phyloP scores from a whole-genome alignment of 169 alveolate genomes.

The Sarcocystis neurona region DNA sequence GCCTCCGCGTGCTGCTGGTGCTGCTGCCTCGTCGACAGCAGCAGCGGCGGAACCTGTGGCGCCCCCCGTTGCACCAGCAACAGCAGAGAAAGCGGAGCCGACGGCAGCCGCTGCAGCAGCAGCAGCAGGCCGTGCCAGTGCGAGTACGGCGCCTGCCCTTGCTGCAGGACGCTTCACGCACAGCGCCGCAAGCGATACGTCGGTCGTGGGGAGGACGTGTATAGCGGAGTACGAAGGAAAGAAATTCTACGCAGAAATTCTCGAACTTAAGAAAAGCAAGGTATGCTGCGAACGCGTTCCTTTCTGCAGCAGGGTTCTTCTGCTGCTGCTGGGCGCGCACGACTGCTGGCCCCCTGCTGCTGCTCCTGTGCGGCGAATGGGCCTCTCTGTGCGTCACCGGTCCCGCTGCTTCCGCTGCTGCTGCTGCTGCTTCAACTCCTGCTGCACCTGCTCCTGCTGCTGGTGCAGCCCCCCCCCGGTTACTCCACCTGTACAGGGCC shows the following conservation, averaged over 20 bases:
- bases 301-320: background rate
- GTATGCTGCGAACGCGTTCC: no score
- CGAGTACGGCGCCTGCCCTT: background rate
- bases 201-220: slow-evolving; percentile 62
- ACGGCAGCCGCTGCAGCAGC: background rate
- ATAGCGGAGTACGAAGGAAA: slow-evolving; percentile 62
- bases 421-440: no score
- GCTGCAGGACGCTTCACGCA: background rate
- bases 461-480: no score
- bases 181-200: background rate
- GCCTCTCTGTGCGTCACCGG: no score
- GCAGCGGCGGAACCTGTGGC: slow-evolving; percentile 23
- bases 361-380: no score
- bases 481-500: no score
- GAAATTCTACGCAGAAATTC: slow-evolving; percentile 54
- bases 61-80: background rate
- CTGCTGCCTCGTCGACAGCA: slow-evolving; percentile 7
- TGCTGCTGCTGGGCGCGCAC: no score
- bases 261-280: slow-evolving; percentile 50
- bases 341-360: no score
- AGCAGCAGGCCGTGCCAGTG: background rate
- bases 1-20: background rate
- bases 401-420: no score
- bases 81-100: background rate
- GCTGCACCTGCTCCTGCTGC: no score